Conservation (phyloP, 352 stramenopile genomes). For the Phytophthora megakarya region DNA sequence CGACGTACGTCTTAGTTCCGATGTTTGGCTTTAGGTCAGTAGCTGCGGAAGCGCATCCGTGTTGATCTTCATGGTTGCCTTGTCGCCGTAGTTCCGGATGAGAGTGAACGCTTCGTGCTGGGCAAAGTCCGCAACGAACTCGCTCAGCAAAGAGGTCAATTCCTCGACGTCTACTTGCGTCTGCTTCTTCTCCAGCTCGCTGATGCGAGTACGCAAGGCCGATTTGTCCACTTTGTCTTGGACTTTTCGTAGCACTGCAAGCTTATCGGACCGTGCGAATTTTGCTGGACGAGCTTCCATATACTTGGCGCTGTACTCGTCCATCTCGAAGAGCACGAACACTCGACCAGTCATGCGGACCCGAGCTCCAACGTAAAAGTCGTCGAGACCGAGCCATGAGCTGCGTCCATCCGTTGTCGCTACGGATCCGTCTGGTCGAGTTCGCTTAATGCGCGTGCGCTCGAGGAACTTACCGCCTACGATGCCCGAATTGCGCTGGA, state of each 20-base stretch:
- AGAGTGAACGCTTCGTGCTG: constrained; percentile 74
- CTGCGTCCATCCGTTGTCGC: constrained; percentile 38
- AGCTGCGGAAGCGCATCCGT: constrained; percentile 55
- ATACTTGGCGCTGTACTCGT: constrained; percentile 85
- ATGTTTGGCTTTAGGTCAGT: constrained; percentile 46
- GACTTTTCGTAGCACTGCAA: constrained; percentile 64
- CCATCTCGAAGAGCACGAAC: constrained; percentile 84
- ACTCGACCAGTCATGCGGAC: constrained; percentile 68
- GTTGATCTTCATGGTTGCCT: constrained; percentile 61
- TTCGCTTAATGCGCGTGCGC: constrained; percentile 69
- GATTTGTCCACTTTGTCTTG: constrained; percentile 46
- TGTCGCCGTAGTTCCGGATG: constrained; percentile 70
- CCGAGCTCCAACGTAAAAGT: constrained; percentile 77
- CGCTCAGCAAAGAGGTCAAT: constrained; percentile 52
- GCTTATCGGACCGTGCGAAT: constrained; percentile 73
- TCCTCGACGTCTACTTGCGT: constrained; percentile 50
- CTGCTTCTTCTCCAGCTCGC: constrained; percentile 38
- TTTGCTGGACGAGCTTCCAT: constrained; percentile 71
- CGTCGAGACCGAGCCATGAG: constrained; percentile 56
- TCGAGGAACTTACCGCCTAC: constrained; percentile 80
- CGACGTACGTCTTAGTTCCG: constrained; percentile 1
- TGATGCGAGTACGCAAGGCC: constrained; percentile 30
- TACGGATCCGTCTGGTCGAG: constrained; percentile 23
- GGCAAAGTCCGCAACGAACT: constrained; percentile 48
- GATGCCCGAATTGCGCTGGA: constrained; percentile 77